These are phyloP conservation scores for Verticillium isaacii DNA, from an alignment of 2,329 filamentous ascomycete species.

Conservation along the genomic window DNA sequence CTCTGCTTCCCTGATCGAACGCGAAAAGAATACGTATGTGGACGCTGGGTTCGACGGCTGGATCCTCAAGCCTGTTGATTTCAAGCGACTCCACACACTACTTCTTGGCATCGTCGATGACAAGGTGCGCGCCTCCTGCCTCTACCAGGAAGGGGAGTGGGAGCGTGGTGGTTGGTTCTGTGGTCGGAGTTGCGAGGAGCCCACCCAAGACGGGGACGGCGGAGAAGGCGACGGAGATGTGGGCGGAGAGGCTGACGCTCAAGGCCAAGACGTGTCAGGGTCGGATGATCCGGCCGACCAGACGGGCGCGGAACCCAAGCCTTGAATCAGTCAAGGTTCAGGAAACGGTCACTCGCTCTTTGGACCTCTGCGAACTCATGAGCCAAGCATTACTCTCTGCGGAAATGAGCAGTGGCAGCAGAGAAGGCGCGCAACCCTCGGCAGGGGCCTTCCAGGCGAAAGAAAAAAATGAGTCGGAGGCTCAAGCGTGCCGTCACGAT, in stretches of 20 bases:
- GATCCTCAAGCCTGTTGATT: conserved; percentile 86
- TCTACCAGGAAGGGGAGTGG: conserved; percentile 72
- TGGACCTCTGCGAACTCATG: no score
- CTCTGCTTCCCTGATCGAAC: conserved; percentile 75
- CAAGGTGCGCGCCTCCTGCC: conserved; percentile 50
- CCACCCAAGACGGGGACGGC: background rate
- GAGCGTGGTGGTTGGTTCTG: conserved; percentile 82
- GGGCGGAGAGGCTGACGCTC: background rate
- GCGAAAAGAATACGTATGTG: conserved; percentile 63
- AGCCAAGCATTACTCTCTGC: no score
- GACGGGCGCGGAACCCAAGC: no score
- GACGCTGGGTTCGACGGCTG: conserved; percentile 82
- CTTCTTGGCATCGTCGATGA: conserved; percentile 64
- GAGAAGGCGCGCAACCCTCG: no score
- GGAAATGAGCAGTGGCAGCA: no score
- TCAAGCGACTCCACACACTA: conserved; percentile 65
- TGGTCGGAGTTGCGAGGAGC: background rate
- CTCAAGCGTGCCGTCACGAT: no score
- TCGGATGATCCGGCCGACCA: no score
- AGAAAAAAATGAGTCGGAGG: no score
- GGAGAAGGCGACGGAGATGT: background rate
- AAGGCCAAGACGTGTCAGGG: background rate
- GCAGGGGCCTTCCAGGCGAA: no score
- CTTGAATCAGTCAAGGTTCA: no score
- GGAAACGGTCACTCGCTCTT: no score